Conservation (phyloP, 345 rosid genomes). For the Aethionema arabicum region DNA sequence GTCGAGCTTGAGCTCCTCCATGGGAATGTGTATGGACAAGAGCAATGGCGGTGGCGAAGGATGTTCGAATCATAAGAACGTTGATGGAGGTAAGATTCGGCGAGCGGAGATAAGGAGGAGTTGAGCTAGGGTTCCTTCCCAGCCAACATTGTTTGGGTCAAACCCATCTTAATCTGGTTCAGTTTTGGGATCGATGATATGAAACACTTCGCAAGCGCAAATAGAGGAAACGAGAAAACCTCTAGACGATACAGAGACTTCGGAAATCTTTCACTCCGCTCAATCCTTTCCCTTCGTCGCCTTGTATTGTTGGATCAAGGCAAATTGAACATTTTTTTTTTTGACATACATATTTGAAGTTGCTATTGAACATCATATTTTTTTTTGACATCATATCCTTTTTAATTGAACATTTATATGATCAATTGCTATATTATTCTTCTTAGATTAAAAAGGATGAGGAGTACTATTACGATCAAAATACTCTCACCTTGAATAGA, state of each 20-base stretch:
- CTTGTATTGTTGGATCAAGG: too few relatives aligned
- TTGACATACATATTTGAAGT: too few relatives aligned
- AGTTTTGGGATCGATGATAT: not conserved
- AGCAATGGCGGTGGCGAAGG: slow-evolving; percentile 47
- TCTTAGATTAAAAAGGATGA: too few relatives aligned
- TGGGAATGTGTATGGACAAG: slow-evolving; percentile 43
- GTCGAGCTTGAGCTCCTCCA: slow-evolving; percentile 50
- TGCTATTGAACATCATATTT: too few relatives aligned
- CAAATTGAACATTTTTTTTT: too few relatives aligned
- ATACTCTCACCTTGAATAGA: too few relatives aligned
- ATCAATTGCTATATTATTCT: too few relatives aligned
- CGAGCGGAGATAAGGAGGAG: slow-evolving; percentile 13
- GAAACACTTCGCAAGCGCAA: not conserved
- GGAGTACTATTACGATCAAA: too few relatives aligned
- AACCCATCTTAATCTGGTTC: slow-evolving; percentile 4
- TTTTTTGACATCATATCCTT: too few relatives aligned
- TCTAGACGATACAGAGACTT: not conserved
- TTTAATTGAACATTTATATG: too few relatives aligned
- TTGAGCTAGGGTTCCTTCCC: slow-evolving; percentile 11
- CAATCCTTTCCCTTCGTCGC: too few relatives aligned
- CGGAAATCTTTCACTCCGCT: too few relatives aligned
- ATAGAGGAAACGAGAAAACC: not conserved
- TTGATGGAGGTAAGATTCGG: not conserved
- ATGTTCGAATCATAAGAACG: slow-evolving; percentile 54
- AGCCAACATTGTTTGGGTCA: slow-evolving; percentile 9